These are phyloP conservation scores for Cyclostephanos tholiformis DNA, from an alignment of 108 stramenopile genomes.

Conservation along the genomic window DNA sequence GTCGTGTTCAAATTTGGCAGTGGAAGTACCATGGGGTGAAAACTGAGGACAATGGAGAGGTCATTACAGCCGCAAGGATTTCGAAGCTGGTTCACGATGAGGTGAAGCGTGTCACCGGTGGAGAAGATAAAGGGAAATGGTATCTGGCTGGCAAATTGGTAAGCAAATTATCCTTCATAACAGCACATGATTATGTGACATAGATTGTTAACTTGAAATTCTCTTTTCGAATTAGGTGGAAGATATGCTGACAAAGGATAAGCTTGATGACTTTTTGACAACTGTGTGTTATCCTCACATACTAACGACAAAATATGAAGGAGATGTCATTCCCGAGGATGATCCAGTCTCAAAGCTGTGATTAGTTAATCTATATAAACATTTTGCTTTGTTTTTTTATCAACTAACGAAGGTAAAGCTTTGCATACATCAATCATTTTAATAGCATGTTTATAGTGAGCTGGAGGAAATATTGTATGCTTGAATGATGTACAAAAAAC, in stretches of 20 bases:
- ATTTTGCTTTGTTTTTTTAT: background rate
- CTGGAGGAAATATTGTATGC: too few relatives aligned
- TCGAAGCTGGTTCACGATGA: constrained; percentile 63
- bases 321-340: constrained; percentile 57
- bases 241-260: constrained; percentile 78
- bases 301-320: constrained; percentile 67
- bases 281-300: constrained; percentile 87
- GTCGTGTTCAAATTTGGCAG: constrained; percentile 92
- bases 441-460: too few relatives aligned
- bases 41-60: constrained; percentile 74
- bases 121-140: constrained; percentile 67
- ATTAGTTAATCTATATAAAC: background rate
- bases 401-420: background rate
- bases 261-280: constrained; percentile 86
- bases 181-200: background rate
- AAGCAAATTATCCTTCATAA: constrained; percentile 10
- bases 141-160: constrained; percentile 82
- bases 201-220: background rate
- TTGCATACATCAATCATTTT: background rate
- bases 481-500: too few relatives aligned
- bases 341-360: constrained; percentile 42
- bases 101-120: constrained; percentile 54
- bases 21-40: constrained; percentile 75
- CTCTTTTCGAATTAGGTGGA: constrained; percentile 42
- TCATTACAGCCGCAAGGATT: constrained; percentile 68